phyloP scores from a whole-genome alignment of 1,284 basidiomycete species.

The Cryptococcus sp. region DNA sequence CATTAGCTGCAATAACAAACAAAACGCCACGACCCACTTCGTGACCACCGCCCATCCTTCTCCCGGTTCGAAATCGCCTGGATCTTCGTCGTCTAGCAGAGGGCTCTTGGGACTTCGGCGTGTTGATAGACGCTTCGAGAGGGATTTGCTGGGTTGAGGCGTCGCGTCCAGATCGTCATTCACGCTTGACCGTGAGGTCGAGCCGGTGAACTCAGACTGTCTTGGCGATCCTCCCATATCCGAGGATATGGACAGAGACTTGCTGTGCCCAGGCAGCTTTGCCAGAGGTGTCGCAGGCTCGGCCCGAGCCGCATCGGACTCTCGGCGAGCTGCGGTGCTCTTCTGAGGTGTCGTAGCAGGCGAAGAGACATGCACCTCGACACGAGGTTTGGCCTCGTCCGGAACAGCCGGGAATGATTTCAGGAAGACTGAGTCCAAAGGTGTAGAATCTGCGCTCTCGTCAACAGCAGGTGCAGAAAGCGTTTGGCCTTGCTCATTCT shows the following conservation, averaged over 20 bases:
- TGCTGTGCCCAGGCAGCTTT: slow-evolving; percentile 15
- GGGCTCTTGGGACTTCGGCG: slow-evolving; percentile 39
- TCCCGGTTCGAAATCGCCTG: slow-evolving; percentile 49
- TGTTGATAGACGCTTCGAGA: slow-evolving; percentile 21
- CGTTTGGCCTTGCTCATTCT: not conserved
- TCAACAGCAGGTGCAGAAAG: not conserved
- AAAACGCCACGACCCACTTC: slow-evolving; percentile 29
- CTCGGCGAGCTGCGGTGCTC: not conserved
- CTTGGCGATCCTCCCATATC: not conserved
- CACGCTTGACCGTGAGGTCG: not conserved
- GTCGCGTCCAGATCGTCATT: slow-evolving; percentile 14
- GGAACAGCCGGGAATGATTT: slow-evolving; percentile 47
- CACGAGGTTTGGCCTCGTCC: slow-evolving; percentile 45
- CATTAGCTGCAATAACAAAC: not conserved
- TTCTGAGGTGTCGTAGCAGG: slow-evolving; percentile 28
- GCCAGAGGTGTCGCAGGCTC: slow-evolving; percentile 13
- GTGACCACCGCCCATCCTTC: slow-evolving; percentile 51
- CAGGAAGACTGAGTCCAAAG: slow-evolving; percentile 30
- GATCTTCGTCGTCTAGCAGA: slow-evolving; percentile 49
- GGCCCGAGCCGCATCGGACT: not conserved
- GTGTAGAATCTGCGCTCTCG: slow-evolving; percentile 17
- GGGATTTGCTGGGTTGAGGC: slow-evolving; percentile 9
- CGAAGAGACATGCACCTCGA: slow-evolving; percentile 44
- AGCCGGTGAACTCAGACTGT: not conserved
- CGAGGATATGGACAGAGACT: slow-evolving; percentile 6